Evolutionary conservation across 129 eudicot species (phyloP).

Genomic region (Cynara cardunculus): DNA sequence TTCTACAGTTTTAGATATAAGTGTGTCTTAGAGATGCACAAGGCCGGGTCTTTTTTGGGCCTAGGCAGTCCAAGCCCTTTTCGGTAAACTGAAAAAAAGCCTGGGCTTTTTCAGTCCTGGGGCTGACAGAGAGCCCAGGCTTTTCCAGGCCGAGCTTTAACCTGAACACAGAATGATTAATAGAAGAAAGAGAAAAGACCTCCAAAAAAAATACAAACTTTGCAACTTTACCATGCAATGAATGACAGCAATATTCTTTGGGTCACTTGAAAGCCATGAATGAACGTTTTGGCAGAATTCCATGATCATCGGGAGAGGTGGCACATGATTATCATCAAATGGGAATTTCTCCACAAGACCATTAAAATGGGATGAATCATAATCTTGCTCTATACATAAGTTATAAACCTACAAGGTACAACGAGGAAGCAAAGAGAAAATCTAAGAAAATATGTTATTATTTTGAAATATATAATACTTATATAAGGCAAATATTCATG

Average conservation of each 20-base stretch:
- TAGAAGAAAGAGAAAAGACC: background rate
- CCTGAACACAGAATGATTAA: background rate
- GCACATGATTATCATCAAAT: conserved; percentile 84
- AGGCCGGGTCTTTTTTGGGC: background rate
- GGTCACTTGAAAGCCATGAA: conserved; percentile 69
- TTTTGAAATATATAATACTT: background rate
- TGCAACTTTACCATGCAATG: conserved; percentile 71
- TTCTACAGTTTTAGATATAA: too few species aligned
- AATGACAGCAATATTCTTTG: conserved; percentile 65
- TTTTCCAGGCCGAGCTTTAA: background rate
- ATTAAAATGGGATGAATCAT: conserved; percentile 70
- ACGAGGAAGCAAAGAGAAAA: background rate
- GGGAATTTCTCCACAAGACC: conserved; percentile 71
- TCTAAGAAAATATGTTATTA: background rate
- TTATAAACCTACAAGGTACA: conserved; percentile 53
- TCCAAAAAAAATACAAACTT: background rate
- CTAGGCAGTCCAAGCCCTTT: background rate
- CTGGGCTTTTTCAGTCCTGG: background rate
- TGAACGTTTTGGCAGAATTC: conserved; percentile 66
- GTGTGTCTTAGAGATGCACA: background rate
- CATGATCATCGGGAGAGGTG: conserved; percentile 57
- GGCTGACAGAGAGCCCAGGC: background rate
- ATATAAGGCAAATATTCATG: background rate
- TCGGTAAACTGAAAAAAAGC: background rate
- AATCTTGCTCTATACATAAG: conserved; percentile 70